Evolutionary conservation across 768 basidiomycete species (phyloP).

Genomic region (Hypholoma sublateritium): DNA sequence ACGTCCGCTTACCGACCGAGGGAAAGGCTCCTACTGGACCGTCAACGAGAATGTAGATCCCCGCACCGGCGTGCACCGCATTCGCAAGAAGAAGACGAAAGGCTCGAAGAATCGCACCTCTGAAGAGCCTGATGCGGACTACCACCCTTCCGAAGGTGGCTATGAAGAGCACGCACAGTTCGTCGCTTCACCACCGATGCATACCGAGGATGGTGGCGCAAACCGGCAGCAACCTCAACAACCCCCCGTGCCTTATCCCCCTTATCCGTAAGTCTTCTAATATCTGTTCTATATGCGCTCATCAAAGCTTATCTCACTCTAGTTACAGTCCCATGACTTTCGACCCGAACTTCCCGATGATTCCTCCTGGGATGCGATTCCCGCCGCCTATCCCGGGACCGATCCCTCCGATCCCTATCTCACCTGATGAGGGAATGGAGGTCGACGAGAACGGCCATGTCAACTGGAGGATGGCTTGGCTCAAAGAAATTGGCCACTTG

Average conservation of each 20-base stretch:
- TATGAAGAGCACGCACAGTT: slow-evolving; percentile 62
- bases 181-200: slow-evolving; percentile 54
- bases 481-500: slow-evolving; percentile 76
- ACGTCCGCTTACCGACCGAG: slow-evolving; percentile 87
- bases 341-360: slow-evolving; percentile 71
- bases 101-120: slow-evolving; percentile 46
- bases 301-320: slow-evolving; percentile 1
- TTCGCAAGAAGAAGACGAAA: slow-evolving; percentile 85
- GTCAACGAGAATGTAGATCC: slow-evolving; percentile 90
- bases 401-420: slow-evolving; percentile 61
- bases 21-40: slow-evolving; percentile 91
- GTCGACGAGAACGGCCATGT: slow-evolving; percentile 78
- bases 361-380: slow-evolving; percentile 61
- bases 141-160: slow-evolving; percentile 49
- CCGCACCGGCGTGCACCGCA: slow-evolving; percentile 84
- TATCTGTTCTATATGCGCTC: neutral
- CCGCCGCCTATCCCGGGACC: slow-evolving; percentile 49
- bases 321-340: slow-evolving; percentile 46
- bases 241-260: slow-evolving; percentile 51
- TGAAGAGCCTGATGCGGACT: slow-evolving; percentile 67
- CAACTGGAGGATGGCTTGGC: slow-evolving; percentile 78
- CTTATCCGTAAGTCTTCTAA: slow-evolving; percentile 50
- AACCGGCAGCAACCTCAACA: slow-evolving; percentile 47
- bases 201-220: slow-evolving; percentile 59
- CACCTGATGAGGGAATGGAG: slow-evolving; percentile 65